Percentiles rank a stretch among this genome's conserved stretches.
Evolutionary conservation across 106 monocot genomes (phyloP).

Genomic region (Narthecium ossifragum): DNA sequence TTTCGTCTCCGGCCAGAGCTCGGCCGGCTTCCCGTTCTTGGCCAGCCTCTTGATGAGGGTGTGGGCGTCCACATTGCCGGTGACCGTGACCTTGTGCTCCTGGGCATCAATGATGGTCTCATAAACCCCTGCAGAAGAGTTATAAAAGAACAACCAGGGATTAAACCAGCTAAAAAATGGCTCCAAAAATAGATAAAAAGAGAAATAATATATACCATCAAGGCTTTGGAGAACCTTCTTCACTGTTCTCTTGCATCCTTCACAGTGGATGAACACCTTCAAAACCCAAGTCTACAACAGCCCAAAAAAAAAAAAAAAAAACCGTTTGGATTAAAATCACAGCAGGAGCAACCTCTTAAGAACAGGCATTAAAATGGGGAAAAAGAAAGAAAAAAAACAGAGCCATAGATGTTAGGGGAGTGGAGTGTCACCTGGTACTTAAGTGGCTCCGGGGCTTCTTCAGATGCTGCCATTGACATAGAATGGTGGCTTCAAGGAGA

Average conservation of each 20-base stretch:
- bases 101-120: constrained; percentile 47
- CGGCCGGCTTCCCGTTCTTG: constrained; percentile 77
- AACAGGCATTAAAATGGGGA: too few relatives aligned
- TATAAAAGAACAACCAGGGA: not conserved
- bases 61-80: constrained; percentile 61
- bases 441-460: constrained; percentile 30
- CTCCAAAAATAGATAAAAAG: not conserved
- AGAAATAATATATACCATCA: constrained; percentile 34
- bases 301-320: too few relatives aligned
- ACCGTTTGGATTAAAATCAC: too few relatives aligned
- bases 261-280: constrained; percentile 77
- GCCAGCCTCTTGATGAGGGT: constrained; percentile 66
- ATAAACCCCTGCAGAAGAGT: constrained; percentile 57
- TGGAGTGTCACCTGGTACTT: constrained; percentile 29
- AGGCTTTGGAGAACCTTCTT: constrained; percentile 68
- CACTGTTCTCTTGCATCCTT: constrained; percentile 76
- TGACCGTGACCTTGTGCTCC: constrained; percentile 78
- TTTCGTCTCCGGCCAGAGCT: constrained; percentile 71
- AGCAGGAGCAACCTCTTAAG: too few relatives aligned
- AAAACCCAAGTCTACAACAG: constrained; percentile 46
- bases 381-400: not conserved
- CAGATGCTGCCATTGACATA: constrained; percentile 17
- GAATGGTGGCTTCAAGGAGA: not conserved
- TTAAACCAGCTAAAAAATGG: not conserved
- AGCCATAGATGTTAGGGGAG: not conserved